Percentiles rank a stretch among this genome's conserved stretches.
These are phyloP conservation scores for Yamadazyma takamatsuzukensis DNA, from an alignment of 805 yeast genomes.

Conservation along the genomic window DNA sequence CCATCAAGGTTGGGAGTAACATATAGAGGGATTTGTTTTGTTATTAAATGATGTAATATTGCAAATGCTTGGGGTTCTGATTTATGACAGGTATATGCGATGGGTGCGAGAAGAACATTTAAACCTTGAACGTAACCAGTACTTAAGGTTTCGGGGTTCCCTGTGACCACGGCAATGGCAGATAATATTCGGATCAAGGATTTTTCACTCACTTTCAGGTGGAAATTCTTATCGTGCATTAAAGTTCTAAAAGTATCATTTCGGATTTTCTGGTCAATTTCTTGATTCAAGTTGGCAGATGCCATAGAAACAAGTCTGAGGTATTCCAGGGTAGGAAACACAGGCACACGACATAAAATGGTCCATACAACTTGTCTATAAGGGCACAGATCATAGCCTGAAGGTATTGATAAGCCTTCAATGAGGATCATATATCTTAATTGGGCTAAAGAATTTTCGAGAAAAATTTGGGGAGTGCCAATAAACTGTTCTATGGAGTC, in stretches of 20 bases:
- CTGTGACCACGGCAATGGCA: constrained; percentile 56
- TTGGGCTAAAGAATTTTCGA: constrained; percentile 33
- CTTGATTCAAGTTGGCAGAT: constrained; percentile 41
- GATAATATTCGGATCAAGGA: constrained; percentile 66
- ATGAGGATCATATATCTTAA: constrained; percentile 36
- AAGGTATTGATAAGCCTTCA: constrained; percentile 39
- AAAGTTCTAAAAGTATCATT: constrained; percentile 86
- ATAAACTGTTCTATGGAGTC: constrained; percentile 37
- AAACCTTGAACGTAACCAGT: constrained; percentile 83
- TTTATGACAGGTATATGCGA: constrained; percentile 62
- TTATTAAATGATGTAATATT: constrained; percentile 59
- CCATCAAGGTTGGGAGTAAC: constrained; percentile 75
- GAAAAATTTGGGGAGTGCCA: constrained; percentile 30
- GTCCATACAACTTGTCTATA: constrained; percentile 81
- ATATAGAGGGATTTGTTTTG: constrained; percentile 69
- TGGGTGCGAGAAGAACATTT: constrained; percentile 83
- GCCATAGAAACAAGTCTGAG: constrained; percentile 47
- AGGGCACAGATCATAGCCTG: constrained; percentile 53
- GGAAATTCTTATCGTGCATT: constrained; percentile 67
- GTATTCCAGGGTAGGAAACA: constrained; percentile 55
- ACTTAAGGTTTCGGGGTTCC: constrained; percentile 9
- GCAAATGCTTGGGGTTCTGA: constrained; percentile 86
- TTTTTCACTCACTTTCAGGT: constrained; percentile 63
- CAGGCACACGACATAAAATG: constrained; percentile 61
- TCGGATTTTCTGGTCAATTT: constrained; percentile 63